Evolutionary conservation across 805 yeast species (phyloP).

Genomic region (Yamadazyma laniorum): DNA sequence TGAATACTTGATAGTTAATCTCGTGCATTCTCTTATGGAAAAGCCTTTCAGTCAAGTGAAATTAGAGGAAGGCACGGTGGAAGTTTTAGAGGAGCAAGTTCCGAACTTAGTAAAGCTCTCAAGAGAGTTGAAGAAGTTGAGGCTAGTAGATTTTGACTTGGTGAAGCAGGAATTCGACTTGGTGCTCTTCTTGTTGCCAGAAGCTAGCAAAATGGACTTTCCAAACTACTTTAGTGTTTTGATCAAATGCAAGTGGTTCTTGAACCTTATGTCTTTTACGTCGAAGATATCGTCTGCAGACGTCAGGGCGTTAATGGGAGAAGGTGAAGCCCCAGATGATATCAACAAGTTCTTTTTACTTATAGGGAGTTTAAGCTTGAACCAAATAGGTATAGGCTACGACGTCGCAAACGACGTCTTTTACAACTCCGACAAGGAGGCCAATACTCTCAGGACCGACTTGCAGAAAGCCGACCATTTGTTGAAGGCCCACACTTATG

Average conservation of each 20-base stretch:
- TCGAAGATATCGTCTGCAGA: constrained; percentile 9
- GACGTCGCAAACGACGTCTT: constrained; percentile 8
- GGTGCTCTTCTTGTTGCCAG: constrained; percentile 9
- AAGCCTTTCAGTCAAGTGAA: constrained; percentile 12
- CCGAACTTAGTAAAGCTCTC: constrained; percentile 5
- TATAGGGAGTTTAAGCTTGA: constrained; percentile 11
- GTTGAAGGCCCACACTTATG: constrained; percentile 3
- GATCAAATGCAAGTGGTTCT: constrained; percentile 13
- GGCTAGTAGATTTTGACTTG: constrained; percentile 3
- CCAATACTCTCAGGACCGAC: background rate
- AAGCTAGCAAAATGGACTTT: constrained; percentile 7
- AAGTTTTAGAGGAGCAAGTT: background rate
- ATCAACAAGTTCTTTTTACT: constrained; percentile 8
- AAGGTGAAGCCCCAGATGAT: constrained; percentile 6
- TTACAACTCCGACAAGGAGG: constrained; percentile 6
- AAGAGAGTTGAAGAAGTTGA: background rate
- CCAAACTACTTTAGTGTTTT: constrained; percentile 9
- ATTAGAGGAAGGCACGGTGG: background rate
- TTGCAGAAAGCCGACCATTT: constrained; percentile 1
- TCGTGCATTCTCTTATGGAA: constrained; percentile 4
- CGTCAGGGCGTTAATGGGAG: background rate
- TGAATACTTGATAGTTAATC: constrained; percentile 7
- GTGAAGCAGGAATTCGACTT: constrained; percentile 3
- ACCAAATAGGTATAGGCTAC: constrained; percentile 14
- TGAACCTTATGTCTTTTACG: constrained; percentile 13